Conservation (phyloP, 2,329 filamentous ascomycete species). For the Cytospora leucostoma region DNA sequence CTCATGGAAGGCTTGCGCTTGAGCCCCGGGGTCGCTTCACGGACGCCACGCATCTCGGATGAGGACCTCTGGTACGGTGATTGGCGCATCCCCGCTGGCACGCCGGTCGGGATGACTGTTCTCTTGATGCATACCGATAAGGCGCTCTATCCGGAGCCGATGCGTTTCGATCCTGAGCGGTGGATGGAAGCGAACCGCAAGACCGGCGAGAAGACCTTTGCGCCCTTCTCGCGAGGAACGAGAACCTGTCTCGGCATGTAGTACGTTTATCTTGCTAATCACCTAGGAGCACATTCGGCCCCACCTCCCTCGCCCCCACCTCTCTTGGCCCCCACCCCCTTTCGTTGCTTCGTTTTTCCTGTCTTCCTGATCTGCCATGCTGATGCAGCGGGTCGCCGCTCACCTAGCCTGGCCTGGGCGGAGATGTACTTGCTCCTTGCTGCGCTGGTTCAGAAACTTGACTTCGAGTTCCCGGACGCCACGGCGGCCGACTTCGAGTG, state of each 20-base stretch:
- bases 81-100: constrained; percentile 34
- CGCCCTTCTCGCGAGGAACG: constrained; percentile 28
- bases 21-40: constrained; percentile 43
- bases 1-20: constrained; percentile 49
- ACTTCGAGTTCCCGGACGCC: constrained; percentile 24
- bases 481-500: constrained; percentile 16
- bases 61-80: constrained; percentile 7
- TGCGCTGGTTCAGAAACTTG: constrained; percentile 30
- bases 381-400: background rate
- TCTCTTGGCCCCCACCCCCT: no score
- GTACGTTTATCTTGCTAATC: constrained; percentile 4
- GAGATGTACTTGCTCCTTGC: constrained; percentile 31
- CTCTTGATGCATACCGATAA: constrained; percentile 33
- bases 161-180: constrained; percentile 22
- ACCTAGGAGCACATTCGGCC: background rate
- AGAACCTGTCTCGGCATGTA: constrained; percentile 33
- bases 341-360: background rate
- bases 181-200: background rate
- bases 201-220: constrained; percentile 29
- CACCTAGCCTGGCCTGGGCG: constrained; percentile 29
- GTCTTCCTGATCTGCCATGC: background rate
- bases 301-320: no score
- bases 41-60: constrained; percentile 39
- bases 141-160: constrained; percentile 29
- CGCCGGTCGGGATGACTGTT: constrained; percentile 34